phyloP scores from a whole-genome alignment of 2,329 filamentous ascomycete genomes.

The Stachybotrys echinatus region DNA sequence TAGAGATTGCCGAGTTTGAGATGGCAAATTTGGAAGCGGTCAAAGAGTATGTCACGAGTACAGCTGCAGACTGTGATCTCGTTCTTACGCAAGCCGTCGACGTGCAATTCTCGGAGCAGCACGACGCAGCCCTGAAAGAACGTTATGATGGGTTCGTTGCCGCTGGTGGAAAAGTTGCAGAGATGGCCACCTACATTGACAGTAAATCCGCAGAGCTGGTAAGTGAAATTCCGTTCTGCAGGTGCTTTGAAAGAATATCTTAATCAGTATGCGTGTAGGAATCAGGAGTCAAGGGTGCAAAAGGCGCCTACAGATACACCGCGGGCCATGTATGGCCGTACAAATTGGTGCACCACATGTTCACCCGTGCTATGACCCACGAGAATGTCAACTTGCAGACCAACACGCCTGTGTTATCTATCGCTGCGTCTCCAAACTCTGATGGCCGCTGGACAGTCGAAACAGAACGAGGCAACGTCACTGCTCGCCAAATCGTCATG shows the following conservation, averaged over 20 bases:
- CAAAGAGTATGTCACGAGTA: conserved; percentile 27
- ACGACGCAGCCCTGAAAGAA: conserved; percentile 16
- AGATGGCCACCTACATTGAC: neutral
- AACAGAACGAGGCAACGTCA: conserved; percentile 15
- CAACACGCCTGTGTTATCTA: conserved; percentile 13
- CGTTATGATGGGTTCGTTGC: conserved; percentile 23
- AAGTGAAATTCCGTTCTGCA: too few relatives aligned
- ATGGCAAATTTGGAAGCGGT: conserved; percentile 14
- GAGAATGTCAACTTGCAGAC: conserved; percentile 21
- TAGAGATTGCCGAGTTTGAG: conserved; percentile 13
- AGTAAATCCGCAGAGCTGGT: conserved; percentile 17
- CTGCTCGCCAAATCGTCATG: conserved; percentile 13
- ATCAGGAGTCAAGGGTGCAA: conserved; percentile 29
- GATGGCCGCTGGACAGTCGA: conserved; percentile 10
- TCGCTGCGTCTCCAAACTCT: conserved; percentile 8
- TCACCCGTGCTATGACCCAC: conserved; percentile 11
- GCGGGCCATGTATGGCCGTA: conserved; percentile 23
- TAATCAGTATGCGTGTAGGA: too few relatives aligned
- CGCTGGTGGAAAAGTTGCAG: conserved; percentile 4
- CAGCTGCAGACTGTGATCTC: conserved; percentile 38
- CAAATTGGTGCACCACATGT: conserved; percentile 21
- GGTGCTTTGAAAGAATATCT: too few relatives aligned
- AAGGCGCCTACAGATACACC: conserved; percentile 23
- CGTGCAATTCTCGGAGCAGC: conserved; percentile 23
- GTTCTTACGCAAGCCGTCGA: conserved; percentile 33